Base-by-base conservation (phyloP, 768 basidiomycete genomes). In the Trichaptum fuscoviolaceum region DNA sequence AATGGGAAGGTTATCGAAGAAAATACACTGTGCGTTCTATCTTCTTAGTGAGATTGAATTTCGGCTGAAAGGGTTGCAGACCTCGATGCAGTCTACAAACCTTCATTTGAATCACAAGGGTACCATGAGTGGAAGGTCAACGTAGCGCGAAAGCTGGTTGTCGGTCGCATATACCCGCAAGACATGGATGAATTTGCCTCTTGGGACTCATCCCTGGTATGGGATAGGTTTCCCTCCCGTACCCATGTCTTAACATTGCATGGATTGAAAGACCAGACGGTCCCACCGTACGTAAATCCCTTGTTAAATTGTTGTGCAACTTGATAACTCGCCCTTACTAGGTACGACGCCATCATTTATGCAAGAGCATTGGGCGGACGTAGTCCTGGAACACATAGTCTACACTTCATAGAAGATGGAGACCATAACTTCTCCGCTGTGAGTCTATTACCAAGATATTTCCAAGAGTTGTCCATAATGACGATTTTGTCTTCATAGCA, bases 351-450 rank as follows among this genome's bases (percentile, higher is more conserved):
- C 0, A 65, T 87, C 68, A 87, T 92, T 57, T 92, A 91, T 66
- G 83, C 88, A 1, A 80, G 83, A 18, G 85, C 84, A 1, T 79
- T 91, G 60, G 83, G 87, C 34, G 71, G 75, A 35, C 82, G 90
- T 65, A 70, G 70, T 17, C 84, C 87, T 24, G 92, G 91, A 61
- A 91, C 89, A 7, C 90, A 92, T 73, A 87, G 80, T 20, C 78
- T 93, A 26, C 83, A 88, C 72, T 77, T 89, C 26, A 77, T 92
- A 52, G 92, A 93, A 73, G 83, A 82, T 58, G 90, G 88, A 8
- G 91, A 92, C 77, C 92, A 93, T 72, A 93, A 93, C 75, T 90
- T 88, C 70, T 86, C 85, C 25, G 86, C 87, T 25, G 83, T 84
- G 67, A 58, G 81, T 66, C 26, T 1, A 18, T 10, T 35, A 35